phyloP scores from a whole-genome alignment of 331 rosid species.

The Cydonia oblonga region DNA sequence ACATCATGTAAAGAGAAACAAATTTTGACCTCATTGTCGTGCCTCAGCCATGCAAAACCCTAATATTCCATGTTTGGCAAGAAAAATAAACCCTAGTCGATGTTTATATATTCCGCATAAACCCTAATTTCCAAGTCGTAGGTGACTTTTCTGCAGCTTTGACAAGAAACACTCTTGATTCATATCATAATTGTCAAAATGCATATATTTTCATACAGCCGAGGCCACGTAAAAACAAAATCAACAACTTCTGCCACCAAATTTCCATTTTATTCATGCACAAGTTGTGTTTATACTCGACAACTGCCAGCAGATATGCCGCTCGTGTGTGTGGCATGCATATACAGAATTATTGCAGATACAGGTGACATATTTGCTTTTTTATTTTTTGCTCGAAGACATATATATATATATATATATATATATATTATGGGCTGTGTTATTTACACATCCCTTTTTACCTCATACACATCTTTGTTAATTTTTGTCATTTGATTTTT shows the following conservation, averaged over 20 bases:
- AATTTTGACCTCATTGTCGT: neutral
- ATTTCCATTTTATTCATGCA: neutral
- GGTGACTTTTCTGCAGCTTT: neutral
- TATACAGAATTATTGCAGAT: neutral
- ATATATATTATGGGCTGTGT: too few relatives aligned
- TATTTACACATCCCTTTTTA: fast-evolving
- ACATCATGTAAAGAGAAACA: neutral
- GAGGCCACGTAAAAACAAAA: neutral
- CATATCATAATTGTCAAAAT: neutral
- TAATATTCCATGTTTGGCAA: neutral
- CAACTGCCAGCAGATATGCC: neutral
- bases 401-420: too few relatives aligned
- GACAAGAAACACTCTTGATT: neutral
- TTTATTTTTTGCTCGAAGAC: neutral
- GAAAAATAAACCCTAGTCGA: neutral
- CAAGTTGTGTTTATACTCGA: neutral
- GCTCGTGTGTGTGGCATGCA: neutral
- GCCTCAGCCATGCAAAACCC: neutral
- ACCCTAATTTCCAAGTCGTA: neutral
- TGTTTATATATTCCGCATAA: neutral
- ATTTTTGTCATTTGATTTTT: too few relatives aligned
- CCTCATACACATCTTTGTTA: too few relatives aligned
- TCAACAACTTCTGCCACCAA: neutral
- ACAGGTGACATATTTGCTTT: neutral
- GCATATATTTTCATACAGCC: neutral